Percentiles rank a stretch among this genome's conserved stretches.
Conservation (phyloP, 2,329 filamentous ascomycete species). For the Madurella fahalii region DNA sequence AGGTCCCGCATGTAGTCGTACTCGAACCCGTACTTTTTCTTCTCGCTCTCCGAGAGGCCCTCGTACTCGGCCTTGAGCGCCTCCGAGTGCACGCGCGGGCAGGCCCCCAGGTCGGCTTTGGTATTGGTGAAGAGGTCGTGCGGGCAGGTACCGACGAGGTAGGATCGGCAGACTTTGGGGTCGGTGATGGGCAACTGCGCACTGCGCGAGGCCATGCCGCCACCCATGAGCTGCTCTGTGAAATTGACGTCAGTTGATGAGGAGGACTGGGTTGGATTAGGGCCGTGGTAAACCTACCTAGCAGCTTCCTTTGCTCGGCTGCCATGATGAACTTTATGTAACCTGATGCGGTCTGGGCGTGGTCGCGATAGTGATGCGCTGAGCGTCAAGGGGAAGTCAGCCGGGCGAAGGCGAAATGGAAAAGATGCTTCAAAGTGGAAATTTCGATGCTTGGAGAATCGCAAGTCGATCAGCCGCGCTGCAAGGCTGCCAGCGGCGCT, state of each 20-base stretch:
- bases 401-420: background rate
- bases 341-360: background rate
- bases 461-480: background rate
- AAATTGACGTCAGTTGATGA: slow-evolving; percentile 6
- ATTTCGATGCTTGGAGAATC: no score
- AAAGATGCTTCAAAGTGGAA: background rate
- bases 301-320: slow-evolving; percentile 95
- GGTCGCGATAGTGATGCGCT: background rate
- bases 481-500: background rate
- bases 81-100: slow-evolving; percentile 84
- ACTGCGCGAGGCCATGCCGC: slow-evolving; percentile 66
- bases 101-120: slow-evolving; percentile 91
- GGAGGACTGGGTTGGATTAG: background rate
- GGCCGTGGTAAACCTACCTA: slow-evolving; percentile 48
- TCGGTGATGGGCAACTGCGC: slow-evolving; percentile 85
- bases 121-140: slow-evolving; percentile 99
- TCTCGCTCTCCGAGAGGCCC: slow-evolving; percentile 63
- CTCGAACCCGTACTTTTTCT: slow-evolving; percentile 81
- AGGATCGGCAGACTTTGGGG: slow-evolving; percentile 90
- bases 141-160: slow-evolving; percentile 87
- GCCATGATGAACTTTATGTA: slow-evolving; percentile 58
- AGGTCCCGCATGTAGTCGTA: slow-evolving; percentile 96
- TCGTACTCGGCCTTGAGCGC: slow-evolving; percentile 87
- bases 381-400: no score
- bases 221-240: slow-evolving; percentile 86